Conservation (phyloP, 768 basidiomycete species). For the Kwoniella pini region DNA sequence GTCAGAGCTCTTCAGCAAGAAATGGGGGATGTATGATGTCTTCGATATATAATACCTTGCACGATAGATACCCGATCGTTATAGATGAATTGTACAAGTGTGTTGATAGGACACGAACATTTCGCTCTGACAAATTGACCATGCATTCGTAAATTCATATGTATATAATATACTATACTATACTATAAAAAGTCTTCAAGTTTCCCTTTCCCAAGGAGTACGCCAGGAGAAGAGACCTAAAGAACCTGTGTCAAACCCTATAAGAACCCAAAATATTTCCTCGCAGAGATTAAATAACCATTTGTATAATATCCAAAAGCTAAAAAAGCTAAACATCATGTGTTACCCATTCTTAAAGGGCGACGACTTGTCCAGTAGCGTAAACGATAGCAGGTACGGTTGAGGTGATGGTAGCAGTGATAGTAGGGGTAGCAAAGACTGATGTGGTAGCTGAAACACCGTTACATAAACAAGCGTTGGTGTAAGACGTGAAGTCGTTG, state of each 20-base stretch:
- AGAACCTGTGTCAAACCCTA: too few species aligned
- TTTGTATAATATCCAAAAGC: too few species aligned
- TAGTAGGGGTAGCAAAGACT: background rate
- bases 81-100: background rate
- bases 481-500: background rate
- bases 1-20: constrained; percentile 15
- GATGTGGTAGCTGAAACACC: constrained; percentile 8
- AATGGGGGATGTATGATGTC: constrained; percentile 18
- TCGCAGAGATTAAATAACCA: too few species aligned
- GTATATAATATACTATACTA: constrained; percentile 3
- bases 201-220: too few species aligned
- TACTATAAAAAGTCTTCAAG: background rate
- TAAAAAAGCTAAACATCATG: background rate
- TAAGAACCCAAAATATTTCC: too few species aligned
- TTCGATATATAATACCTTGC: background rate
- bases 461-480: constrained; percentile 12
- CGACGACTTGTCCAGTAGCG: background rate
- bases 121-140: too few species aligned
- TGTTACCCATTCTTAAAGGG: too few species aligned
- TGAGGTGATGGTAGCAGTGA: constrained; percentile 20
- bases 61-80: background rate
- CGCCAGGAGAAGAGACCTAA: too few species aligned
- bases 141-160: constrained; percentile 4
- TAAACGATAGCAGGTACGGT: constrained; percentile 12
- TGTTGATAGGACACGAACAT: too few species aligned